Evolutionary conservation across 192 early-diverging fungal species (phyloP).

Genomic region (Entomortierella parvispora): DNA sequence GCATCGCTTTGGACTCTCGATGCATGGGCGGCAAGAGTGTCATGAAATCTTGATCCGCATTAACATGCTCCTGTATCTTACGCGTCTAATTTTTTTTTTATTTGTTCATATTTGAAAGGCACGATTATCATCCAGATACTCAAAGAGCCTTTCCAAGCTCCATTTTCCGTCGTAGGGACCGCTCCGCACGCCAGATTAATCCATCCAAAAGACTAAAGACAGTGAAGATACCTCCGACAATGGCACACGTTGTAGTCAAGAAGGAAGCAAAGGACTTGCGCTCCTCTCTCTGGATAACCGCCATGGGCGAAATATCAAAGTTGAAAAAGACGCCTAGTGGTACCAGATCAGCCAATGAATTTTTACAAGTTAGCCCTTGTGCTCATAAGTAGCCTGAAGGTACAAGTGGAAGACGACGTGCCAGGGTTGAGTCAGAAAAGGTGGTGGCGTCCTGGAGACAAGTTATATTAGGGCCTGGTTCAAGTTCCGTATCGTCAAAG

Average conservation of each 20-base stretch:
- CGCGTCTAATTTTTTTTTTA: too few relatives aligned
- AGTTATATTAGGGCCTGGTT: too few relatives aligned
- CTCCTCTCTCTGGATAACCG: slow-evolving; percentile 86
- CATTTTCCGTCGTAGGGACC: slow-evolving; percentile 77
- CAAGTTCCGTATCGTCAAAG: too few relatives aligned
- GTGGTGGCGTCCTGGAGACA: neutral
- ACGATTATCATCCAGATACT: too few relatives aligned
- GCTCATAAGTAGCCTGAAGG: too few relatives aligned
- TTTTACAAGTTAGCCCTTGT: too few relatives aligned
- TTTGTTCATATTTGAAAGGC: too few relatives aligned
- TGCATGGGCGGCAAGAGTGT: too few relatives aligned
- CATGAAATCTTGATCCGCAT: too few relatives aligned
- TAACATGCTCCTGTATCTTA: too few relatives aligned
- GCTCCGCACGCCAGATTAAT: slow-evolving; percentile 88
- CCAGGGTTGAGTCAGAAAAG: neutral
- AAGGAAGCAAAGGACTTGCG: slow-evolving; percentile 88
- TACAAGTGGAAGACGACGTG: too few relatives aligned
- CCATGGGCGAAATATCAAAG: slow-evolving; percentile 97
- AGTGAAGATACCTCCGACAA: slow-evolving; percentile 96
- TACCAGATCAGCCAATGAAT: neutral
- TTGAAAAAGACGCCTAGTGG: slow-evolving; percentile 94
- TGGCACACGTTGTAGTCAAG: slow-evolving; percentile 89
- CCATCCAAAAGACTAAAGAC: slow-evolving; percentile 91
- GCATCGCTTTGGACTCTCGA: too few relatives aligned
- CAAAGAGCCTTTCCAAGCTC: slow-evolving; percentile 83